Evolutionary conservation across 2,329 filamentous ascomycete species (phyloP).

Genomic region (Chaetomium globosum): DNA sequence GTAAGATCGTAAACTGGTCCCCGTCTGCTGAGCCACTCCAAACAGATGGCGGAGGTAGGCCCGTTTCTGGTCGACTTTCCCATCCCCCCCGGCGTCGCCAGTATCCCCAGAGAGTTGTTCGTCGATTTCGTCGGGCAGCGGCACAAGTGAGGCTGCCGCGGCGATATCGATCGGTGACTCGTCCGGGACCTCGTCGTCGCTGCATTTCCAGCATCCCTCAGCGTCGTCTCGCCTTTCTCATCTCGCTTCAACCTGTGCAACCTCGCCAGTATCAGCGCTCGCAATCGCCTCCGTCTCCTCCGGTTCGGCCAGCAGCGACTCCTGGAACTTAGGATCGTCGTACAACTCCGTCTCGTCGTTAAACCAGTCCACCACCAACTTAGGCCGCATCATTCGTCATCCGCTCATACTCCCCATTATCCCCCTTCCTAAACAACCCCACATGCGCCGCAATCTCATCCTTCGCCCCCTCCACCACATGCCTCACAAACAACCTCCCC

Average conservation of each 20-base stretch:
- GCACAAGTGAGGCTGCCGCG: conserved; percentile 54
- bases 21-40: conserved; percentile 52
- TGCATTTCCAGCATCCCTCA: no score
- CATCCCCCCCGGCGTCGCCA: conserved; percentile 31
- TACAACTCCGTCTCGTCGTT: conserved; percentile 49
- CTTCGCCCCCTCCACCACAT: conserved; percentile 63
- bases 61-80: conserved; percentile 40
- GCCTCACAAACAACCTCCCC: conserved; percentile 51
- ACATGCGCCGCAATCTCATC: conserved; percentile 77
- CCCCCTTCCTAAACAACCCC: conserved; percentile 63
- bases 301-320: conserved; percentile 32
- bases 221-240: no score
- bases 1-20: conserved; percentile 51
- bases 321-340: conserved; percentile 46
- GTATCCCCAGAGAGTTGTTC: conserved; percentile 38
- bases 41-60: conserved; percentile 56
- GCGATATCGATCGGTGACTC: conserved; percentile 58
- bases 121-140: conserved; percentile 49
- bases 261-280: conserved; percentile 31
- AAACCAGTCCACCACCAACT: conserved; percentile 62
- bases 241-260: conserved; percentile 14
- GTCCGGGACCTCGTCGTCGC: conserved; percentile 43
- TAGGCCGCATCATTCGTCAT: conserved; percentile 63
- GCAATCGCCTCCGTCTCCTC: conserved; percentile 37
- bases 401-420: conserved; percentile 64